Evolutionary conservation across 1,284 basidiomycete species (phyloP).

Genomic region (Prillingera fragicola): DNA sequence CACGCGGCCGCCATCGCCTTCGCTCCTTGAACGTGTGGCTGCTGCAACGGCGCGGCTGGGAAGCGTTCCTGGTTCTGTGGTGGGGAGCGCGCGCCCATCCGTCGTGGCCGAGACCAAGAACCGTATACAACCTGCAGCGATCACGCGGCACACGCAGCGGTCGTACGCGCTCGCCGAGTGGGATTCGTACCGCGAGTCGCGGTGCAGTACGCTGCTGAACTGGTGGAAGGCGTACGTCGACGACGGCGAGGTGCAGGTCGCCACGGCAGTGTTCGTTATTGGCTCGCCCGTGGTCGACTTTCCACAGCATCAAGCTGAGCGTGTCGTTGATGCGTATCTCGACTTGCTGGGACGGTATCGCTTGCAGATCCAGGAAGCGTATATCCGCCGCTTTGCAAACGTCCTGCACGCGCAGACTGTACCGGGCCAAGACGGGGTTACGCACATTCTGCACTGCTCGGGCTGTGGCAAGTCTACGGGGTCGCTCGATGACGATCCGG

Average conservation of each 20-base stretch:
- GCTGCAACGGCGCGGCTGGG: neutral
- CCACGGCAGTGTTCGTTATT: slow-evolving; percentile 29
- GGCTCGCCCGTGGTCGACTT: slow-evolving; percentile 26
- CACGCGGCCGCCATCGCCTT: slow-evolving; percentile 11
- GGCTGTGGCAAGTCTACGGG: slow-evolving; percentile 39
- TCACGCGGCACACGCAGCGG: slow-evolving; percentile 9
- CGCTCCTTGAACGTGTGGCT: neutral
- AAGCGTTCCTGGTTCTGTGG: slow-evolving; percentile 1
- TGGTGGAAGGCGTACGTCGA: slow-evolving; percentile 42
- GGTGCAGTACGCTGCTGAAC: slow-evolving; percentile 17
- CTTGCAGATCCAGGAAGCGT: slow-evolving; percentile 27
- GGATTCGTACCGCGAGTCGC: slow-evolving; percentile 12
- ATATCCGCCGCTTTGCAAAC: slow-evolving; percentile 27
- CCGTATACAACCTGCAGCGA: slow-evolving; percentile 4
- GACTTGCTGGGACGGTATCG: slow-evolving; percentile 35
- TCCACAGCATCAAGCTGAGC: slow-evolving; percentile 27
- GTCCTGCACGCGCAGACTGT: slow-evolving; percentile 27
- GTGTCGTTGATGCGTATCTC: slow-evolving; percentile 34
- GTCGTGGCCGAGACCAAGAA: slow-evolving; percentile 4
- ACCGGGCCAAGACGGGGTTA: slow-evolving; percentile 33
- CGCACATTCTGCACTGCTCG: slow-evolving; percentile 32
- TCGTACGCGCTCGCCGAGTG: slow-evolving; percentile 8
- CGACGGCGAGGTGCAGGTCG: slow-evolving; percentile 42
- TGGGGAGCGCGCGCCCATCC: slow-evolving; percentile 9
- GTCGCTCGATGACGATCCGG: slow-evolving; percentile 34